A percentile compares a stretch with the other conserved stretches of the same genome.
Evolutionary conservation across 148 eudicot species (phyloP).

Genomic region (Mesembryanthemum crystallinum): DNA sequence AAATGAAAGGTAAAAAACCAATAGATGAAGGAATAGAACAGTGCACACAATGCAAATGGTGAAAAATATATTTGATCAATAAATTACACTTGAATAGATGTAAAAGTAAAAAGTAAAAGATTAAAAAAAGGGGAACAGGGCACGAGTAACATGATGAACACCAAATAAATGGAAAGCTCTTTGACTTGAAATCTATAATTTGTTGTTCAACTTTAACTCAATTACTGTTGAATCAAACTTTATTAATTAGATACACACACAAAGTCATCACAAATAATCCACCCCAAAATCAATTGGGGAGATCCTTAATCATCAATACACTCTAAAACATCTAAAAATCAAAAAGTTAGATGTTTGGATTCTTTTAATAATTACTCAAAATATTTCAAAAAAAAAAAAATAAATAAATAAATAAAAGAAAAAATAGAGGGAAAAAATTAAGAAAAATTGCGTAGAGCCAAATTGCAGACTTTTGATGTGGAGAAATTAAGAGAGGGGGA

Average conservation of each 20-base stretch:
- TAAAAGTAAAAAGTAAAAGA: slow-evolving; percentile 2
- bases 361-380: neutral
- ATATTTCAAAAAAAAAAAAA: no score
- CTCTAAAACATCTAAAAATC: neutral
- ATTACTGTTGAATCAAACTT: slow-evolving; percentile 10
- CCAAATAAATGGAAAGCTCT: neutral
- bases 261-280: slow-evolving; percentile 13
- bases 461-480: neutral
- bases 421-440: slow-evolving; percentile 1
- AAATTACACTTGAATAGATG: neutral
- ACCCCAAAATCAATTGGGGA: slow-evolving; percentile 10
- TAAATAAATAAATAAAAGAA: no score
- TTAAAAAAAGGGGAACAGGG: slow-evolving; percentile 1
- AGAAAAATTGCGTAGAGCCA: neutral
- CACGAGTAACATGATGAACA: slow-evolving; percentile 16
- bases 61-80: slow-evolving; percentile 7
- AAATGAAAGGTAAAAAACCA: no score
- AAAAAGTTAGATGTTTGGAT: neutral
- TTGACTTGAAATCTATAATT: no score
- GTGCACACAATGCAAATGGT: neutral
- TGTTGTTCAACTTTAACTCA: no score
- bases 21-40: neutral
- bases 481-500: neutral
- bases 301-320: slow-evolving; percentile 9
- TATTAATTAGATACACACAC: no score